These are phyloP conservation scores for Solanum gracilifrons DNA, from an alignment of 257 asterid genomes.

Conservation along the genomic window DNA sequence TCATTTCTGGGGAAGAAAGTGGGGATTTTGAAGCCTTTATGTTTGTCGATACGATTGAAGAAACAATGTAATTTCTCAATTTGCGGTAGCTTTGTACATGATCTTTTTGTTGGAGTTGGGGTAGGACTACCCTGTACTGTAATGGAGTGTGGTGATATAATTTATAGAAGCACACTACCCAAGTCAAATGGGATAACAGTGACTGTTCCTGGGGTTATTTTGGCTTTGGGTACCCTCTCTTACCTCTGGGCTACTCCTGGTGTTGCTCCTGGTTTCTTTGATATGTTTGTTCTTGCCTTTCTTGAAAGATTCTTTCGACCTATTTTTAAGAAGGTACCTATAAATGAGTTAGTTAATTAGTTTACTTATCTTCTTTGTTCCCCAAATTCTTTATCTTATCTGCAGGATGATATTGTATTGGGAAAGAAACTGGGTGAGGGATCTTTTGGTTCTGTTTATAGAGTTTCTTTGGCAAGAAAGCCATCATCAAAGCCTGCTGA, in stretches of 20 bases:
- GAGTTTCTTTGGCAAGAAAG: constrained; percentile 55
- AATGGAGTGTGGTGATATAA: constrained; percentile 94
- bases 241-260: constrained; percentile 99
- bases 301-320: constrained; percentile 71
- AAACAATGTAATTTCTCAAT: constrained; percentile 7
- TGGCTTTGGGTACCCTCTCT: constrained; percentile 77
- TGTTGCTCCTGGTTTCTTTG: constrained; percentile 97
- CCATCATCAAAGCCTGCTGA: constrained; percentile 53
- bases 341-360: neutral
- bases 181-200: constrained; percentile 51
- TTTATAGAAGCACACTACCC: constrained; percentile 89
- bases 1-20: constrained; percentile 59
- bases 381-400: neutral
- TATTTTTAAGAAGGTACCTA: constrained; percentile 56
- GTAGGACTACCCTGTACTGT: constrained; percentile 97
- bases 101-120: constrained; percentile 83
- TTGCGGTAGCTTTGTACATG: constrained; percentile 33
- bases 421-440: constrained; percentile 98
- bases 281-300: constrained; percentile 94
- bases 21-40: constrained; percentile 16
- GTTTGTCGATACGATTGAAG: constrained; percentile 17
- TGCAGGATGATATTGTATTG: constrained; percentile 83
- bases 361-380: neutral
- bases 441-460: constrained; percentile 77
- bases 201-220: constrained; percentile 78